Evolutionary conservation across 164 flowering plant genomes (phyloP).

Genomic region (Liquidambar formosana): DNA sequence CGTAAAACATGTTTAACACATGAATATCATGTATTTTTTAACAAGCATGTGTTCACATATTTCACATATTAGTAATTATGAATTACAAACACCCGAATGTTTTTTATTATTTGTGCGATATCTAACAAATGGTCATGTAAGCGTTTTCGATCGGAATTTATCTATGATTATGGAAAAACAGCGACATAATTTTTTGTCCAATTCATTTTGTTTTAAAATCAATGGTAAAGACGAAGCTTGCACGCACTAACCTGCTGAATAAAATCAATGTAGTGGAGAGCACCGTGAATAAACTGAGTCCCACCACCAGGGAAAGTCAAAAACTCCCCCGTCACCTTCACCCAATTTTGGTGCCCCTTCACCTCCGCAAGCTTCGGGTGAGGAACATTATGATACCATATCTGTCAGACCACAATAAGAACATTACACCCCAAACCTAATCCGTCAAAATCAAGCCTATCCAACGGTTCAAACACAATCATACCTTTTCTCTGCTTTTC

Average conservation of each 20-base stretch:
- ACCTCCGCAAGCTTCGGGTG: slow-evolving; percentile 20
- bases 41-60: too few species aligned
- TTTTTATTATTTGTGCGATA: too few species aligned
- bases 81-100: too few species aligned
- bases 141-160: too few species aligned
- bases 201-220: not conserved
- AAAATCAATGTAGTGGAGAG: slow-evolving; percentile 24
- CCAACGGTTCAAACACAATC: not conserved
- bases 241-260: slow-evolving; percentile 7
- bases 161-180: too few species aligned
- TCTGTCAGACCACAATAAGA: slow-evolving; percentile 10
- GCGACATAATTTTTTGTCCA: too few species aligned
- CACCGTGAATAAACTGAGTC: slow-evolving; percentile 25
- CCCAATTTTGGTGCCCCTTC: slow-evolving; percentile 30
- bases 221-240: not conserved
- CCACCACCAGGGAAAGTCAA: slow-evolving; percentile 29
- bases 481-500: slow-evolving; percentile 13
- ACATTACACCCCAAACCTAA: not conserved
- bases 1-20: too few species aligned
- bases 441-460: not conserved
- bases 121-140: too few species aligned
- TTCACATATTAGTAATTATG: too few species aligned
- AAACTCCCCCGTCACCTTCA: slow-evolving; percentile 19
- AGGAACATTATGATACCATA: slow-evolving; percentile 27
- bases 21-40: too few species aligned